Conservation (phyloP, 2,329 filamentous ascomycete genomes). For the Colletotrichum lentis region DNA sequence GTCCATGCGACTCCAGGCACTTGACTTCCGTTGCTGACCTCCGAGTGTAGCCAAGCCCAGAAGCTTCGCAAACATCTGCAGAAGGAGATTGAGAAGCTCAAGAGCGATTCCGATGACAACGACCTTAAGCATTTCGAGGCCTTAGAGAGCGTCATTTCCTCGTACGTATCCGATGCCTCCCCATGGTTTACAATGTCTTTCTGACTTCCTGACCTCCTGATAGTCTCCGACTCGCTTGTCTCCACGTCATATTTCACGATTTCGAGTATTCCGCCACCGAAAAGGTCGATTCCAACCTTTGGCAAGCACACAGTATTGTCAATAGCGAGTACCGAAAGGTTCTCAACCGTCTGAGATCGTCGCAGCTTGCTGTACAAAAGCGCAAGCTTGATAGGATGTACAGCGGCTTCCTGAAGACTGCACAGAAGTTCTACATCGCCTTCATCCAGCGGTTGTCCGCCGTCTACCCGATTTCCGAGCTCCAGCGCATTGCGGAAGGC, state of each 20-base stretch:
- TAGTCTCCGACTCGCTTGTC: conserved; percentile 76
- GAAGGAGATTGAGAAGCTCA: conserved; percentile 55
- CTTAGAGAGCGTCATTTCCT: conserved; percentile 54
- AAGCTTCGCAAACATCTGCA: conserved; percentile 55
- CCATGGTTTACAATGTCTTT: not conserved
- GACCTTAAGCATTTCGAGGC: conserved; percentile 55
- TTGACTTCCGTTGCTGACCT: conserved; percentile 30
- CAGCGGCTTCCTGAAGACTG: conserved; percentile 83
- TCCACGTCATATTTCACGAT: conserved; percentile 76
- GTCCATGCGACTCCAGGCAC: conserved; percentile 5
- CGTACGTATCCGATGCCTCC: conserved; percentile 46
- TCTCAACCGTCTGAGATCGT: conserved; percentile 63
- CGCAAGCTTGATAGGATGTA: conserved; percentile 86
- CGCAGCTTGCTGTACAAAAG: conserved; percentile 66
- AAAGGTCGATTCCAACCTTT: conserved; percentile 75
- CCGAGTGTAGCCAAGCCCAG: conserved; percentile 49
- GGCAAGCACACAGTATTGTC: conserved; percentile 79
- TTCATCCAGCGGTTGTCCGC: conserved; percentile 81
- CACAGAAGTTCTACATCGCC: conserved; percentile 86
- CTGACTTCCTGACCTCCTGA: conserved; percentile 34
- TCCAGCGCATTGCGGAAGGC: conserved; percentile 54
- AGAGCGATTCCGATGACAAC: conserved; percentile 48
- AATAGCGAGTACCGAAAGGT: conserved; percentile 80
- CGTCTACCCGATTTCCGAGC: conserved; percentile 63
- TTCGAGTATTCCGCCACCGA: conserved; percentile 70